These are phyloP conservation scores for Ceratocystis cacaofunesta DNA, from an alignment of 2,329 filamentous ascomycete species.

Conservation along the genomic window DNA sequence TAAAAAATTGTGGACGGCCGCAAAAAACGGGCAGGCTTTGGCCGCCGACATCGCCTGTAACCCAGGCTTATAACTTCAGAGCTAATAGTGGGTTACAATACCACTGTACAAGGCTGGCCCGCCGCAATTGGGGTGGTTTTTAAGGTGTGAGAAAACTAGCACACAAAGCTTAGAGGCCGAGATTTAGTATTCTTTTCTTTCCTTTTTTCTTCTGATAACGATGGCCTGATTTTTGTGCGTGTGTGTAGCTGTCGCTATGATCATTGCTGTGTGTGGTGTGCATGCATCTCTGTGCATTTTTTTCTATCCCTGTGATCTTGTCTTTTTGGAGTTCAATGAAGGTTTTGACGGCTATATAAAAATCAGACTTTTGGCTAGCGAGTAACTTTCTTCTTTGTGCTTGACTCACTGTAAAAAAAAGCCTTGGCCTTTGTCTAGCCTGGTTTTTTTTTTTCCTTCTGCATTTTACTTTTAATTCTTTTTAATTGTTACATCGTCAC, in stretches of 20 bases:
- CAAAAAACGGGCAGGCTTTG: too few species aligned
- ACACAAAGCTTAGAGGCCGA: neutral
- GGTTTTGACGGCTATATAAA: neutral
- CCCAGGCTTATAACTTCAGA: neutral
- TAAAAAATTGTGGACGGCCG: too few species aligned
- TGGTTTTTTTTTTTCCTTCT: neutral
- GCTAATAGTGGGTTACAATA: neutral
- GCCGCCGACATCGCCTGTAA: constrained; percentile 10
- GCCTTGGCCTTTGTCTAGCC: too few species aligned
- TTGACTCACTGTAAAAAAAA: neutral
- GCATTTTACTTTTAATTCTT: neutral
- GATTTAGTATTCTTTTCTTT: neutral
- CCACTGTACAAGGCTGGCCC: too few species aligned
- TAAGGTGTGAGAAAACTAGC: neutral
- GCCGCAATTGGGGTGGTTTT: too few species aligned
- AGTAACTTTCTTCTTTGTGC: neutral
- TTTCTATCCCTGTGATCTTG: constrained; percentile 23
- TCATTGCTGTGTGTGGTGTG: neutral
- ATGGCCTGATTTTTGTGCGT: neutral
- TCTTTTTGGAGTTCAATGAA: constrained; percentile 14
- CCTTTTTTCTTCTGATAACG: neutral
- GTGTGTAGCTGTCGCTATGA: too few species aligned
- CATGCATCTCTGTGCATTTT: constrained; percentile 18
- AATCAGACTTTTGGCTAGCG: constrained; percentile 3
- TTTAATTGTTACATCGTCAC: constrained; percentile 9